Evolutionary conservation across 106 monocot genomes (phyloP).

Genomic region (Agapanthus africanus): DNA sequence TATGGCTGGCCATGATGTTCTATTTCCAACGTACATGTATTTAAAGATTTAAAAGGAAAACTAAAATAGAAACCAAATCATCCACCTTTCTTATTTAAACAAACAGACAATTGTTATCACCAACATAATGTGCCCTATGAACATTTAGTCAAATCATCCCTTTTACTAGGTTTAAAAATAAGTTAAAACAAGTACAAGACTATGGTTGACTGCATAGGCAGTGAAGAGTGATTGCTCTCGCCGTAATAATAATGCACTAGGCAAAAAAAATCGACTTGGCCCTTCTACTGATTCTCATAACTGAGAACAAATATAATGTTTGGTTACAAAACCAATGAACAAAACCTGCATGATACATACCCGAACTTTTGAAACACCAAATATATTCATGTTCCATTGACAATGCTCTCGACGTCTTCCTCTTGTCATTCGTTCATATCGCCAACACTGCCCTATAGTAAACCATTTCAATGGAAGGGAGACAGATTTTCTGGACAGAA

Average conservation of each 20-base stretch:
- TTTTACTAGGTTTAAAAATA: background rate
- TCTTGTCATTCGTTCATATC: conserved; percentile 98
- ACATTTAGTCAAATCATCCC: background rate
- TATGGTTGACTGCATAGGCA: background rate
- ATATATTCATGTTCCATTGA: conserved; percentile 99
- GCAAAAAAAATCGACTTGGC: too few relatives aligned
- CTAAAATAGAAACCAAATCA: background rate
- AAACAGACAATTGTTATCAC: background rate
- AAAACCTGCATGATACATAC: conserved; percentile 31
- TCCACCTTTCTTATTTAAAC: background rate
- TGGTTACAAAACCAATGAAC: too few relatives aligned
- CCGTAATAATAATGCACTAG: too few relatives aligned
- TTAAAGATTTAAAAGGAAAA: background rate
- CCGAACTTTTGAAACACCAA: conserved; percentile 79
- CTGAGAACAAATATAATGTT: too few relatives aligned
- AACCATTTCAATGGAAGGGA: conserved; percentile 98
- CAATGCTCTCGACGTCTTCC: conserved; percentile 97
- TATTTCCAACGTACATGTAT: background rate
- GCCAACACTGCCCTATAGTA: conserved; percentile 98
- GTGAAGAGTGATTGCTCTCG: too few relatives aligned
- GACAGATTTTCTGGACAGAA: conserved; percentile 76
- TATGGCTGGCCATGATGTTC: background rate
- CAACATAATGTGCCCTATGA: conserved; percentile 1
- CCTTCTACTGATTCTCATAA: too few relatives aligned
- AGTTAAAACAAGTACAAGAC: background rate